phyloP scores from a whole-genome alignment of 208 protist genomes.

The Naegleria gruberi region DNA sequence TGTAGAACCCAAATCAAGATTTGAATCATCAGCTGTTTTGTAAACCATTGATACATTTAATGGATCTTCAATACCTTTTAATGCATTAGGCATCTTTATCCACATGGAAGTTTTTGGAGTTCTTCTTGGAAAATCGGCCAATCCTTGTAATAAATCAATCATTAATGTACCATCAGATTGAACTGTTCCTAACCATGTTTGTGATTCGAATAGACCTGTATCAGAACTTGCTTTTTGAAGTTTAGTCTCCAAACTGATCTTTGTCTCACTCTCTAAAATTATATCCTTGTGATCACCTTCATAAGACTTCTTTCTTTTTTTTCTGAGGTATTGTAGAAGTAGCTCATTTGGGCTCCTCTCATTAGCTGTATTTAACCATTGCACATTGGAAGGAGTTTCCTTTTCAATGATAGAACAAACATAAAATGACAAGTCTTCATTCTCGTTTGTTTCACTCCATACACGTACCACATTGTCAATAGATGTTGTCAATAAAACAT shows the following conservation, averaged over 20 bases:
- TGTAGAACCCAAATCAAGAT: neutral
- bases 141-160: neutral
- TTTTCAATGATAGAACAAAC: neutral
- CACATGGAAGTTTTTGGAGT: constrained; percentile 8
- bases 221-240: neutral
- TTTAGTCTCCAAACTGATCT: neutral
- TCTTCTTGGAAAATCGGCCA: constrained; percentile 18
- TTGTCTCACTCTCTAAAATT: neutral
- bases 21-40: neutral
- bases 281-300: neutral
- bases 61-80: neutral
- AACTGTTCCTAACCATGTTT: constrained; percentile 2
- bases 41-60: neutral
- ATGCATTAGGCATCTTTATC: neutral
- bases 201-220: neutral
- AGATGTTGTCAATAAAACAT: constrained; percentile 17
- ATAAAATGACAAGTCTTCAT: constrained; percentile 7
- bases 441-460: constrained; percentile 17
- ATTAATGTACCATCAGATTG: neutral
- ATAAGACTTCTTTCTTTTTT: neutral
- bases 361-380: constrained; percentile 14
- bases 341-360: constrained; percentile 1
- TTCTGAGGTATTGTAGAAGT: neutral
- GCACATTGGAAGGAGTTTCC: neutral
- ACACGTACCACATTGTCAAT: constrained; percentile 4